Base-by-base conservation (phyloP, 441 rosid species). In the Breynia disticha region DNA sequence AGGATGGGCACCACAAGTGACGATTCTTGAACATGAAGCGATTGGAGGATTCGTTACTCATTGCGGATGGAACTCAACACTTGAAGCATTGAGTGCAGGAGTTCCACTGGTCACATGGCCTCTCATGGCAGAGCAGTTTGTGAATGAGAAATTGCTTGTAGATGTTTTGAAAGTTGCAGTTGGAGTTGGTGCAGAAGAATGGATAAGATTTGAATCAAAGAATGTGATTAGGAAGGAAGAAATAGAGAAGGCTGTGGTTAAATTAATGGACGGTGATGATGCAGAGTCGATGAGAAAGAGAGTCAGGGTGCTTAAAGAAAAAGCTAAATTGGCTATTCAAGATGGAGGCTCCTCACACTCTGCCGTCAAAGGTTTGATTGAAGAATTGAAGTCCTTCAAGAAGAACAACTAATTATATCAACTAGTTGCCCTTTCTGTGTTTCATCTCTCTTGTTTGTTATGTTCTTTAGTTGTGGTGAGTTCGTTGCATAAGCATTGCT, bases 261-360 rank as follows among this genome's bases (percentile, higher is more conserved):
- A 1, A 11, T 4, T 71, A 11, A 71, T 74, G 76, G 35, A 28
- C 43, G 79, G 75, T n/a, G 71, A 63, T 44, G 70, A 74, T 54
- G 73, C 56, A 19, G 69, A 57, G 39, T 64, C 57, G 21, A 50
- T 59, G 22, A 67, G 74, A 42, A 60, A 16, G 3, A 48, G 67
- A 52, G 64, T 70, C 0, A 48, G 1, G 46, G 41, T 1, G 5
- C 50, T 72, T 1, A 32, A 57, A 15, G 70, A 67, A 47, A 64
- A 22, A 60, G 72, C 76, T 0, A 59, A 54, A 22, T 55, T 5
- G 19, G 79, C 75, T 16, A 41, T 47, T n/a, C 63, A 61, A 57
- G 64, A 60, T 45, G 67, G 73, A 15, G 79, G 82, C 16, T 68
- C 81, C 8, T 77, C 79, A 48, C 17, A 28, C 20, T 53, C 60